Conservation (phyloP, 2,329 filamentous ascomycete genomes). For the Talaromyces albobiverticillius region DNA sequence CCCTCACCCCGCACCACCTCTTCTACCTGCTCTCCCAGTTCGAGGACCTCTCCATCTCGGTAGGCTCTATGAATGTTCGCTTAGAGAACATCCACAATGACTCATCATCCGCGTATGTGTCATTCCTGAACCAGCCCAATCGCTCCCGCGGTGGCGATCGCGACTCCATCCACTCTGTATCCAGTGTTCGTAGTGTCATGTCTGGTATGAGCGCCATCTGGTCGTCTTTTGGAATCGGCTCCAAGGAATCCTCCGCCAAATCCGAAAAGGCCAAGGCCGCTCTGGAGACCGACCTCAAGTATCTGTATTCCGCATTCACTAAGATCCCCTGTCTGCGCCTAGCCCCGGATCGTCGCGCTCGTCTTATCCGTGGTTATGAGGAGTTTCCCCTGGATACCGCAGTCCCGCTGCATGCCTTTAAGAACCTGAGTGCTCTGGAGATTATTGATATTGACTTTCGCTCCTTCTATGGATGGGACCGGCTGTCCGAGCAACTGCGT, state of each 20-base stretch:
- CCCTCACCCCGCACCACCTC: conserved; percentile 90
- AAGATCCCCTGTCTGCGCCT: conserved; percentile 92
- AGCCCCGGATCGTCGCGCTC: conserved; percentile 87
- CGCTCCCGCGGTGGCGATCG: conserved; percentile 74
- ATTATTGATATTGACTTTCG: conserved; percentile 94
- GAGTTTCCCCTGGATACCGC: conserved; percentile 98
- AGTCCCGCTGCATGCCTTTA: conserved; percentile 94
- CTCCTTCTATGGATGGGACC: conserved; percentile 97
- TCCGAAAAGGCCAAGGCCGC: conserved; percentile 87
- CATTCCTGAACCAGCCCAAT: conserved; percentile 82
- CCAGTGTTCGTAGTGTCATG: conserved; percentile 95
- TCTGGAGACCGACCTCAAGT: conserved; percentile 83
- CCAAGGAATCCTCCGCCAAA: conserved; percentile 75
- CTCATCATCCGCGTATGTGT: conserved; percentile 84
- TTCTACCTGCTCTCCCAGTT: conserved; percentile 96
- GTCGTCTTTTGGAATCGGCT: conserved; percentile 80
- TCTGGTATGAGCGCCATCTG: conserved; percentile 92
- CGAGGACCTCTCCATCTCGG: conserved; percentile 83
- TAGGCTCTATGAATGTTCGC: conserved; percentile 94
- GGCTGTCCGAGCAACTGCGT: conserved; percentile 83
- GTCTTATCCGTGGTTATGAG: conserved; percentile 87
- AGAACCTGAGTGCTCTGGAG: conserved; percentile 91
- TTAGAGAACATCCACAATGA: conserved; percentile 92
- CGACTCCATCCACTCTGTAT: conserved; percentile 91
- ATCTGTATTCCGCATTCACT: conserved; percentile 96